Conservation (phyloP, 768 basidiomycete genomes). For the Cantharellus anzutake region DNA sequence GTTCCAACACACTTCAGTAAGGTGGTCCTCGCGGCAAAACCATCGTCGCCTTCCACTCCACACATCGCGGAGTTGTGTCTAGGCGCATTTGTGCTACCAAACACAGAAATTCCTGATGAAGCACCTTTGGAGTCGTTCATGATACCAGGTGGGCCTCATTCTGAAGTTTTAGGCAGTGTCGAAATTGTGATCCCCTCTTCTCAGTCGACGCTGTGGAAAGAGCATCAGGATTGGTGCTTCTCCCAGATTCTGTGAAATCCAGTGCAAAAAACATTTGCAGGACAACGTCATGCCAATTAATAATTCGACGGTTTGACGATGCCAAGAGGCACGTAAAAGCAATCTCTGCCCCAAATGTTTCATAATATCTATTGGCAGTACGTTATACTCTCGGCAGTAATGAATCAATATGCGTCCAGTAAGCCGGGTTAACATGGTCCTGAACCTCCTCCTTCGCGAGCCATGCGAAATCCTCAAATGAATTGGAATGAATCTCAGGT, state of each 20-base stretch:
- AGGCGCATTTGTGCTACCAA: constrained; percentile 92
- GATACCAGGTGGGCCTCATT: constrained; percentile 42
- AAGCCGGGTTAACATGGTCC: constrained; percentile 40
- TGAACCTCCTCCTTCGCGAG: constrained; percentile 82
- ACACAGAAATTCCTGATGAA: constrained; percentile 77
- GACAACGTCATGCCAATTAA: constrained; percentile 70
- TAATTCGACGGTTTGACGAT: constrained; percentile 83
- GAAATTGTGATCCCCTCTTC: not conserved
- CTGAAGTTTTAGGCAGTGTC: not conserved
- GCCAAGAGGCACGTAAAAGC: constrained; percentile 22
- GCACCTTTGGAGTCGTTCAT: constrained; percentile 63
- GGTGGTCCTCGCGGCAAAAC: constrained; percentile 65
- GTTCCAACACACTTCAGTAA: constrained; percentile 99
- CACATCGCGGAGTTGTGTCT: constrained; percentile 57
- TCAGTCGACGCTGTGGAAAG: constrained; percentile 84
- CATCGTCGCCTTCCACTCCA: constrained; percentile 52
- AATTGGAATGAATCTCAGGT: constrained; percentile 34
- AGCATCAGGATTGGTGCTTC: constrained; percentile 72
- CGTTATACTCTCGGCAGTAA: constrained; percentile 25
- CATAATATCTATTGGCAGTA: not conserved
- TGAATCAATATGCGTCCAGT: constrained; percentile 64
- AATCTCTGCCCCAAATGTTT: not conserved
- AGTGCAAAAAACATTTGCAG: constrained; percentile 74
- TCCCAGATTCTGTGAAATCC: constrained; percentile 60
- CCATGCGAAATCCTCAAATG: constrained; percentile 72